Evolutionary conservation across 176 grass and related monocot genomes (phyloP).

Genomic region (Rhipidocladum racemiflorum): DNA sequence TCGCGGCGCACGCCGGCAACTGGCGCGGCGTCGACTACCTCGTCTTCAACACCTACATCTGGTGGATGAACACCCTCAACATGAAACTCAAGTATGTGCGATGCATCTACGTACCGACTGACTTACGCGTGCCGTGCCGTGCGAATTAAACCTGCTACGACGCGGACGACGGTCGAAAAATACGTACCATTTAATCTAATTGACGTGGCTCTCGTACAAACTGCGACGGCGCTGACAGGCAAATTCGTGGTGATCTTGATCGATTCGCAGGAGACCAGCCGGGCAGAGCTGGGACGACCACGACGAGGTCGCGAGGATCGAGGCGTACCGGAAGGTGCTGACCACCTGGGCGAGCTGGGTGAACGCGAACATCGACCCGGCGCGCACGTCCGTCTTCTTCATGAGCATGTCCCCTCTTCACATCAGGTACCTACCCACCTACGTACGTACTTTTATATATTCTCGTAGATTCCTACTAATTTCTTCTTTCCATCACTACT

Average conservation of each 20-base stretch:
- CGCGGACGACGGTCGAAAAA: neutral
- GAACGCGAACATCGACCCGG: constrained; percentile 72
- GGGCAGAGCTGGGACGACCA: constrained; percentile 60
- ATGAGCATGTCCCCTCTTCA: constrained; percentile 96
- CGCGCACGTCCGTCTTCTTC: constrained; percentile 78
- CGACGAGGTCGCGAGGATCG: constrained; percentile 59
- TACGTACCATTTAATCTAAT: neutral
- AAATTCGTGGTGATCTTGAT: neutral
- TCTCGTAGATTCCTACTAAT: neutral
- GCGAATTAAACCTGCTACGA: neutral
- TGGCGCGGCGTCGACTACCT: constrained; percentile 70
- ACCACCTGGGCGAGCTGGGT: constrained; percentile 80
- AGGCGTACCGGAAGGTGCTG: constrained; percentile 63
- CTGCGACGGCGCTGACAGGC: neutral
- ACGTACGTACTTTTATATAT: neutral
- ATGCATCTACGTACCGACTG: neutral
- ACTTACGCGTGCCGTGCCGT: neutral
- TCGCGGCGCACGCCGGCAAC: constrained; percentile 45
- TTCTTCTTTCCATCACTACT: neutral
- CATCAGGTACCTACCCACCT: constrained; percentile 35
- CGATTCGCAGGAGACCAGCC: constrained; percentile 46
- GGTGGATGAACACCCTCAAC: constrained; percentile 75
- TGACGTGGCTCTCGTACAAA: constrained; percentile 24
- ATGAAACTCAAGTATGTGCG: constrained; percentile 58
- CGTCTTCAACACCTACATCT: constrained; percentile 74